Base-by-base conservation (phyloP, 2,329 filamentous ascomycete species). In the Diaporthe citriasiana region DNA sequence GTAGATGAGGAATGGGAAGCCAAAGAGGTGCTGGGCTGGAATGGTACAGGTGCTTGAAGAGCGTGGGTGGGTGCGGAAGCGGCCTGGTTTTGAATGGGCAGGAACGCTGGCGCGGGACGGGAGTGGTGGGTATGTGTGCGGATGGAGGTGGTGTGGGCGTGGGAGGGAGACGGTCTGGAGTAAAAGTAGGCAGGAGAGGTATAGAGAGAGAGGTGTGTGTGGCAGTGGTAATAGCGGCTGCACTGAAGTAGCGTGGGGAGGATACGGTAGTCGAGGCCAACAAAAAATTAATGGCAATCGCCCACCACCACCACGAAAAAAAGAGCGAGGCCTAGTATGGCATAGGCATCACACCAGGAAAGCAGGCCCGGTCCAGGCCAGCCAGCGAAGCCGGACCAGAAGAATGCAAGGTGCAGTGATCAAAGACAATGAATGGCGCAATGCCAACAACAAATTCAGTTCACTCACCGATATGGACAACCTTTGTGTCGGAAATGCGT, bases 61-160 rank as follows among this genome's bases (percentile, higher is more conserved):
- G 38, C 56, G 60, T 73, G 72, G 72, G 72, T 74, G 74, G 45
- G 72, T 75, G 71, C 74, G 74, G 74, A 73, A 75, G 60, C 59
- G 40, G 68, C 60, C 72, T 59, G 74, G 60, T 75, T 74, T 75
- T 74, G 68, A 74, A 72, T 66, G 70, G 53, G 22, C 59, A 68
- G 74, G 72, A 74, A 73, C 71, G 70, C 33, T 63, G 50, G 27
- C 56, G 35, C 45, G 57, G 70, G 56, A 63, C 38, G 70, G 45
- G 53, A 51, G 40, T 60, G 42, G 68, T 45, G 35, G 9, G 33
- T 33, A 19, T 71, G 55, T 51, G 59, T 17, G 57, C 66, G 27
- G 59, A 22, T 33, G 10, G 19, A 10, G 38, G 40, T 45, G 59
- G 59, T 22, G 38, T 68, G 63, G 63, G n/a, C 51, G 30, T 33